Percentiles rank a stretch among this genome's conserved stretches.
Evolutionary conservation across 495 filamentous ascomycete genomes (phyloP).

Genomic region (Chlorociboria aeruginascens): DNA sequence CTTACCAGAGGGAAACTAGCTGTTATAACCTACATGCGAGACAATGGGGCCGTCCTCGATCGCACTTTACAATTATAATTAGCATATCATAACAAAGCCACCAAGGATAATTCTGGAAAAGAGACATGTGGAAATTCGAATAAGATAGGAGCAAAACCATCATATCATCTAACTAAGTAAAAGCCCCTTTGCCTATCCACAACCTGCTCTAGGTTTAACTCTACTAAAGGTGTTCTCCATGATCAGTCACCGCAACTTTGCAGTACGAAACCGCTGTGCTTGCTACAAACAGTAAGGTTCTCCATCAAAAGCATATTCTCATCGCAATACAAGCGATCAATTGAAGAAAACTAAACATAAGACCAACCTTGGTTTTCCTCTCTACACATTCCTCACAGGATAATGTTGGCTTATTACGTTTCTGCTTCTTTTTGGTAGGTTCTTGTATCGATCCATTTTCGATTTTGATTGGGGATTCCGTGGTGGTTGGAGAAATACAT

Average conservation of each 20-base stretch:
- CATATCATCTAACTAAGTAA: too few species aligned
- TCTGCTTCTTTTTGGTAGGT: constrained; percentile 49
- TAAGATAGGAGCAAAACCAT: too few species aligned
- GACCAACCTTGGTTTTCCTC: constrained; percentile 53
- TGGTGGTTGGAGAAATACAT: not conserved
- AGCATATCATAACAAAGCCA: not conserved
- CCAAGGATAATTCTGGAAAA: not conserved
- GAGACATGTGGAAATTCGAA: not conserved
- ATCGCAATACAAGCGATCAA: not conserved
- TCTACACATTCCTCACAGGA: constrained; percentile 63
- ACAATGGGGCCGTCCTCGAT: constrained; percentile 47
- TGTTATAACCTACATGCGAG: constrained; percentile 40
- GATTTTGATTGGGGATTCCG: not conserved
- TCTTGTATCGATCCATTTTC: constrained; percentile 6
- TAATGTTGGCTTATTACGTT: constrained; percentile 63
- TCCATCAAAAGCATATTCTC: not conserved
- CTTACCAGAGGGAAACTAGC: constrained; percentile 2
- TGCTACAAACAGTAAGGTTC: not conserved
- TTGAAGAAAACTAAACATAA: too few species aligned
- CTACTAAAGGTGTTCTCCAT: too few species aligned
- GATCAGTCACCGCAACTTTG: too few species aligned
- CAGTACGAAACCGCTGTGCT: too few species aligned
- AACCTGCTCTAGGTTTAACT: too few species aligned
- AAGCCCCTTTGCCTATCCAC: too few species aligned
- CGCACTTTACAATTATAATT: constrained; percentile 34